A percentile compares a stretch with the other conserved stretches of the same genome.
These are phyloP conservation scores for Hamigera avellanea DNA, from an alignment of 495 filamentous ascomycete species.

Conservation along the genomic window DNA sequence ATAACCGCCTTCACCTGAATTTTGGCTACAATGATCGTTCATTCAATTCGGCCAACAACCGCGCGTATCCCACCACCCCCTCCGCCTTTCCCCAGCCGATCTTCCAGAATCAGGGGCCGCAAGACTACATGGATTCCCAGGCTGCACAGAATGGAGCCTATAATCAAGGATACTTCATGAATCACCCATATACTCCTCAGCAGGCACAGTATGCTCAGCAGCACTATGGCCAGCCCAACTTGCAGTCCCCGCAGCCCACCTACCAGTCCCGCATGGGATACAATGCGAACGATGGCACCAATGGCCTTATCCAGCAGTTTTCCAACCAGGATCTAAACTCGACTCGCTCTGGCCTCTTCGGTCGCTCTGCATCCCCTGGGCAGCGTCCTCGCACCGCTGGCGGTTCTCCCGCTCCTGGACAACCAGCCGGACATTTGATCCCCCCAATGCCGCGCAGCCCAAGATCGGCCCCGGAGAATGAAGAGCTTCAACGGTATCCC, in stretches of 20 bases:
- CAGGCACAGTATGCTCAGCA: constrained; percentile 50
- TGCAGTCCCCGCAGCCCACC: constrained; percentile 39
- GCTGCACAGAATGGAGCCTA: constrained; percentile 37
- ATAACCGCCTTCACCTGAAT: constrained; percentile 57
- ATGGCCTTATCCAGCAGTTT: constrained; percentile 88
- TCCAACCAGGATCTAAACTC: constrained; percentile 89
- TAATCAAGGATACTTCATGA: constrained; percentile 54
- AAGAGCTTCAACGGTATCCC: constrained; percentile 55
- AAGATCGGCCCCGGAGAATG: constrained; percentile 28
- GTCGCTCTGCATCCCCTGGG: constrained; percentile 56
- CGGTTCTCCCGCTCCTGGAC: constrained; percentile 37
- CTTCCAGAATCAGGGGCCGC: constrained; percentile 51
- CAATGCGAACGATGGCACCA: constrained; percentile 47
- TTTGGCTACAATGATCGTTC: constrained; percentile 54
- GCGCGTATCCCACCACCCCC: constrained; percentile 90
- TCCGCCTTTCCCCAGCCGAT: constrained; percentile 93
- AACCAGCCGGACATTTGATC: constrained; percentile 46
- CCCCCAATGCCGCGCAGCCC: constrained; percentile 48
- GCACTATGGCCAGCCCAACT: constrained; percentile 55
- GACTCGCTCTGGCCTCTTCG: constrained; percentile 54
- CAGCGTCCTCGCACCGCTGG: constrained; percentile 73
- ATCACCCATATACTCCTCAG: constrained; percentile 41
- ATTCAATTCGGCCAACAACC: constrained; percentile 55
- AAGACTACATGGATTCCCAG: constrained; percentile 39
- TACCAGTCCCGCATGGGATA: constrained; percentile 39